Evolutionary conservation across 2,329 filamentous ascomycete species (phyloP).

Genomic region (Claviceps purpurea): DNA sequence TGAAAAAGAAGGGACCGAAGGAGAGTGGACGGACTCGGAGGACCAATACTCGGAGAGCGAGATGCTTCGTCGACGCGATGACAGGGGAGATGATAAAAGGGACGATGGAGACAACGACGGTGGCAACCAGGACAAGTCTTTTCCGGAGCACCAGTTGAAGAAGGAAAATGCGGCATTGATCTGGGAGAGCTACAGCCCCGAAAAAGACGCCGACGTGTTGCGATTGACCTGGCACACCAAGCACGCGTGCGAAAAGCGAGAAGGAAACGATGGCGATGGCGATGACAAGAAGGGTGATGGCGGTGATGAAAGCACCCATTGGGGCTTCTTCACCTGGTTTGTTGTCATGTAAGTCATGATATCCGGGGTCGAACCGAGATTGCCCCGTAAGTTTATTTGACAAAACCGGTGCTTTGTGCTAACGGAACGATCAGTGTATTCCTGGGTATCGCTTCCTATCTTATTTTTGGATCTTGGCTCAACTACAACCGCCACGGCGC

Average conservation of each 20-base stretch:
- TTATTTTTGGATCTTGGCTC: conserved; percentile 97
- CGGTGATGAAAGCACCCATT: conserved; percentile 41
- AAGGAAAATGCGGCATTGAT: conserved; percentile 51
- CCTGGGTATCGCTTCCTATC: conserved; percentile 71
- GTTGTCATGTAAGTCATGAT: conserved; percentile 63
- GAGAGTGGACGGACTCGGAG: conserved; percentile 45
- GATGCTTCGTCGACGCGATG: neutral
- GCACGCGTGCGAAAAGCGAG: conserved; percentile 58
- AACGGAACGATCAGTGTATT: conserved; percentile 48
- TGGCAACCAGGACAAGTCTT: conserved; percentile 25
- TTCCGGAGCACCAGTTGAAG: conserved; percentile 37
- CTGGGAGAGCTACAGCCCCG: conserved; percentile 58
- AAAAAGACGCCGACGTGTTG: conserved; percentile 48
- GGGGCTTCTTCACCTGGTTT: conserved; percentile 98
- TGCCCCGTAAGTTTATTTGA: too few relatives aligned
- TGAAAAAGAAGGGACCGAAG: conserved; percentile 57
- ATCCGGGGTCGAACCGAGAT: neutral
- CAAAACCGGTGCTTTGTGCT: neutral
- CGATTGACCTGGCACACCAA: conserved; percentile 78
- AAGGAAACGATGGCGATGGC: conserved; percentile 28
- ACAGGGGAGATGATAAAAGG: conserved; percentile 17
- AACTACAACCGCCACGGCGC: conserved; percentile 97
- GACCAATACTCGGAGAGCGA: conserved; percentile 7
- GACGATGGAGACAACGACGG: conserved; percentile 17
- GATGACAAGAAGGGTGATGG: conserved; percentile 25